Evolutionary conservation across 2,329 filamentous ascomycete genomes (phyloP), one percentile per base, ranked within the genome.

Genomic region (Claviceps pazoutovae): DNA sequence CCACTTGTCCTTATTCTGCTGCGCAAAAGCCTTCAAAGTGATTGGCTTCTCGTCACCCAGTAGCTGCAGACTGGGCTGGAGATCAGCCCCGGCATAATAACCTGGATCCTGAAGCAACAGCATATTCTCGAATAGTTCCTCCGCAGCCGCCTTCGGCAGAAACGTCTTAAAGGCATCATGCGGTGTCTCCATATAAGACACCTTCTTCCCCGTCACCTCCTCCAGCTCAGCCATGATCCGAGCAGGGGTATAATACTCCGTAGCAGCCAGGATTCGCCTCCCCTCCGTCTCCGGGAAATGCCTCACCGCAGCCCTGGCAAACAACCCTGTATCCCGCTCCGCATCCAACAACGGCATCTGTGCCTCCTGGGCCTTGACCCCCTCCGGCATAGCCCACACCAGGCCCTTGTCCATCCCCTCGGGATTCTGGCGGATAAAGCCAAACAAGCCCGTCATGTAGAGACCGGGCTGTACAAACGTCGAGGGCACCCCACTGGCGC

Each of bases 381-480:
- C 51, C 39, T 51, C 50, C 5, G 66, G 66, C 11, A 66, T 55
- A 2, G 57, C 45, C 21, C 66, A 53, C 1, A 54, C 53, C 49
- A 61, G 67, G 53, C 61, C 52, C n/a, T 61, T 60, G 44, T 65
- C 63, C 0, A 61, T 60, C 1, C 19, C 41, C 4, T 23, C 19
- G 5, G 41, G 41, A 13, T 57, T 55, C 55, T 64, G 64, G 16
- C 57, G 54, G 7, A 67, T 60, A 36, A 60, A 58, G 1, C 50
- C 51, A 1, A 62, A 54, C 14, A 68, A 51, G 54, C 79, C 80
- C 53, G 74, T 70, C 73, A 81, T 79, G 58, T 79, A 83, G 36
- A 66, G 67, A 0, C 70, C 79, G 0, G 75, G 72, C 2, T 71
- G 63, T 53, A 75, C 72, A 59, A 80, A 80, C 0, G 76, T 72